Conservation (phyloP, 208 protist genomes). For the Leishmania mexicana region DNA sequence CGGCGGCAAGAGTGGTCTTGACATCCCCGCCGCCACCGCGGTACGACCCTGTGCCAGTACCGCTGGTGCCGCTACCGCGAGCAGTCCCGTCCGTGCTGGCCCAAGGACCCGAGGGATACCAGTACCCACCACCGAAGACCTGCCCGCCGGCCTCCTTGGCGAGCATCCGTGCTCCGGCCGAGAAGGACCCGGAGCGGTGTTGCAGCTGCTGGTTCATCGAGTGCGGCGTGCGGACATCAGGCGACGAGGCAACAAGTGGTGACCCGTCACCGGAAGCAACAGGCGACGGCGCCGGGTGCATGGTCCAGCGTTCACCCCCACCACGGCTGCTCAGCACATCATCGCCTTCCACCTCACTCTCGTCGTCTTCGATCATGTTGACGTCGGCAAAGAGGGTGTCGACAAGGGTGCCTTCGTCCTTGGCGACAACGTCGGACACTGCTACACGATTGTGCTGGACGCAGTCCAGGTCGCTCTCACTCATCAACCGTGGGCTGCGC, state of each 20-base stretch:
- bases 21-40: background rate
- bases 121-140: constrained; percentile 34
- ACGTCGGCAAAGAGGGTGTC: constrained; percentile 48
- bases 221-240: background rate
- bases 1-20: background rate
- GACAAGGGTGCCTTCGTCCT: constrained; percentile 47
- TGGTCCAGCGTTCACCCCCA: constrained; percentile 7
- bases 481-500: constrained; percentile 5
- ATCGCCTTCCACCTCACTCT: constrained; percentile 33
- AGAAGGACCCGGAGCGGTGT: background rate
- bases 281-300: background rate
- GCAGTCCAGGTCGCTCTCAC: constrained; percentile 30
- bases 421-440: constrained; percentile 48
- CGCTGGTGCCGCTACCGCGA: background rate
- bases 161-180: background rate
- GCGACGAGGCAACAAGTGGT: background rate
- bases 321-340: constrained; percentile 6
- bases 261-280: background rate
- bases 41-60: background rate
- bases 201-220: background rate
- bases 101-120: constrained; percentile 19
- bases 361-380: constrained; percentile 39
- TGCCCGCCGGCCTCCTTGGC: constrained; percentile 6
- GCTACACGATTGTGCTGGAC: constrained; percentile 62
- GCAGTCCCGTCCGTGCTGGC: background rate